These are phyloP conservation scores for Hondaea fermentalgiana DNA, from an alignment of 108 stramenopile genomes.

Conservation along the genomic window DNA sequence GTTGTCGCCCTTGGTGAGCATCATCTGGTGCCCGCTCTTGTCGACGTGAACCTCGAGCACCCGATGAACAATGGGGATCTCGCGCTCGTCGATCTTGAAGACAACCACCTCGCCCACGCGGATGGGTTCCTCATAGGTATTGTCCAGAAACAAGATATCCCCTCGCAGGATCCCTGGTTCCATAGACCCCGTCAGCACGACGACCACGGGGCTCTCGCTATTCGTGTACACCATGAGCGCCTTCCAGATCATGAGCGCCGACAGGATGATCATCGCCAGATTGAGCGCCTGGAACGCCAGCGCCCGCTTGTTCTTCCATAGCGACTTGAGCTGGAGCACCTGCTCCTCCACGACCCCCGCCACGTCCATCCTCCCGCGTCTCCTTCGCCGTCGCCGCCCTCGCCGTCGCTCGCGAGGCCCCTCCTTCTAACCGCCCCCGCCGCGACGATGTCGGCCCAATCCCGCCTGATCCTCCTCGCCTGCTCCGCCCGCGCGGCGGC, in stretches of 20 bases:
- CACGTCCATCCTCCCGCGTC: not conserved
- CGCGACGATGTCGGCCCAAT: too few relatives aligned
- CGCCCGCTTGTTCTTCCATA: constrained; percentile 94
- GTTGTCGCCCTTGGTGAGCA: constrained; percentile 94
- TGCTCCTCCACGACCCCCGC: constrained; percentile 40
- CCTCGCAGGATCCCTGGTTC: constrained; percentile 98
- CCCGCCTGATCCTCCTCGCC: too few relatives aligned
- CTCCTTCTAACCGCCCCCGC: too few relatives aligned
- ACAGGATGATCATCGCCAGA: constrained; percentile 98
- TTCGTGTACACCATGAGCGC: constrained; percentile 92
- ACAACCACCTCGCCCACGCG: constrained; percentile 96
- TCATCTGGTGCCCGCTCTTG: constrained; percentile 29
- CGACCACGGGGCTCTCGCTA: constrained; percentile 94
- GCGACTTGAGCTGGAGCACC: constrained; percentile 85
- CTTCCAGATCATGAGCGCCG: constrained; percentile 99
- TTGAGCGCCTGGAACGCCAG: constrained; percentile 87
- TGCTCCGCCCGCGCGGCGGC: too few relatives aligned
- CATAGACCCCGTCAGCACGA: constrained; percentile 82
- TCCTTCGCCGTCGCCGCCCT: too few relatives aligned
- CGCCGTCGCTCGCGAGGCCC: too few relatives aligned
- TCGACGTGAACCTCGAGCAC: constrained; percentile 86
- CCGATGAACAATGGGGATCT: constrained; percentile 99
- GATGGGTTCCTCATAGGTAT: constrained; percentile 63
- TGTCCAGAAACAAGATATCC: constrained; percentile 96
- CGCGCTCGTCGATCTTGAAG: constrained; percentile 98